Conservation (phyloP, 208 protist genomes). For the Phytomonas francai region DNA sequence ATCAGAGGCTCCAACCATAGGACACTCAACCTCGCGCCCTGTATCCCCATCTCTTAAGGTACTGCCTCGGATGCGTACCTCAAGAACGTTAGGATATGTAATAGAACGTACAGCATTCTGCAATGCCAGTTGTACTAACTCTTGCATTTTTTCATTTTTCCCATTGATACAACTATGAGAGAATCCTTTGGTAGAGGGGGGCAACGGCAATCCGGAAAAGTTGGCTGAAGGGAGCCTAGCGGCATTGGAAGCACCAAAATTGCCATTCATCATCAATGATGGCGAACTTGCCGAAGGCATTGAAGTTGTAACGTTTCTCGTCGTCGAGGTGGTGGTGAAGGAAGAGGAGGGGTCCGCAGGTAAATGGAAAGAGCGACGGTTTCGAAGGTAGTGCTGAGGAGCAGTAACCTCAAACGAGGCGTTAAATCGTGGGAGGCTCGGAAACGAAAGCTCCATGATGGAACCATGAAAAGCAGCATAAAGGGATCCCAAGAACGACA, state of each 20-base stretch:
- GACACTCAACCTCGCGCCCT: background rate
- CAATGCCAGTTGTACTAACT: conserved; percentile 60
- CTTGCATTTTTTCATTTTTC: conserved; percentile 62
- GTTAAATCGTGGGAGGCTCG: conserved; percentile 52
- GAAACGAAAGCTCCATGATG: conserved; percentile 60
- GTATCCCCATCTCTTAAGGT: background rate
- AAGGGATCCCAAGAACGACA: conserved; percentile 47
- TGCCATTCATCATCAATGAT: background rate
- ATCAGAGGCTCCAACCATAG: background rate
- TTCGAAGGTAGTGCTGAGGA: background rate
- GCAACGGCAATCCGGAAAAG: background rate
- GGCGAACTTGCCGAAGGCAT: background rate
- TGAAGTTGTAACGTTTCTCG: background rate
- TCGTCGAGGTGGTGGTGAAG: background rate
- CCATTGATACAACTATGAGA: conserved; percentile 15
- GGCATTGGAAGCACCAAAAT: background rate
- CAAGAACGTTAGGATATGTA: conserved; percentile 63
- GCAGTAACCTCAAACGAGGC: conserved; percentile 33
- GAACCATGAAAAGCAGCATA: conserved; percentile 48
- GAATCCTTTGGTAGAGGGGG: background rate
- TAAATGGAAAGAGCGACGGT: background rate
- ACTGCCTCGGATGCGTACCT: conserved; percentile 16
- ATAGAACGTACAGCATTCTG: conserved; percentile 36
- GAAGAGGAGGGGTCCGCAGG: background rate
- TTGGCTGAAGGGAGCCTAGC: conserved; percentile 7